Conservation (phyloP, 805 yeast species). For the Clavispora asparagi region DNA sequence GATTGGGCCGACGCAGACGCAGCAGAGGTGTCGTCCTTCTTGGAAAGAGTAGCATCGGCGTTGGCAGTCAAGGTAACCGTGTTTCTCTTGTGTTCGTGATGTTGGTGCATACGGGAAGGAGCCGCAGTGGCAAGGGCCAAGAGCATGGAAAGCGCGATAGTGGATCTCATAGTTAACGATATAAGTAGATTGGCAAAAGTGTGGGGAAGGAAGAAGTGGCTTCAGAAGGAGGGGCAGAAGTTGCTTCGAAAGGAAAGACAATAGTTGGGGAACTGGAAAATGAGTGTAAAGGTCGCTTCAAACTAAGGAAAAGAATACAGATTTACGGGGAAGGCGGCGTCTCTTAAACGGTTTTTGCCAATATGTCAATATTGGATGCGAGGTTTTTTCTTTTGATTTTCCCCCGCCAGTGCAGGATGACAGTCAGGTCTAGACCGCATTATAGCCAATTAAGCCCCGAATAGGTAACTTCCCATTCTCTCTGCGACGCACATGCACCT, state of each 20-base stretch:
- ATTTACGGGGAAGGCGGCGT: background rate
- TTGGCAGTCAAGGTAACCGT: conserved; percentile 31
- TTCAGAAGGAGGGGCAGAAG: background rate
- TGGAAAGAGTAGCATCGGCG: background rate
- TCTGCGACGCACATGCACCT: background rate
- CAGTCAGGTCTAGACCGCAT: background rate
- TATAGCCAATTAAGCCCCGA: background rate
- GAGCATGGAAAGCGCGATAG: conserved; percentile 11
- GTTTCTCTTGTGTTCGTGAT: conserved; percentile 39
- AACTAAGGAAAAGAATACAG: conserved; percentile 1
- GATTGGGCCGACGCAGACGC: conserved; percentile 1
- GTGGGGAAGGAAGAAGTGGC: background rate
- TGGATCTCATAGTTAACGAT: conserved; percentile 7
- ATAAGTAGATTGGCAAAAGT: too few species aligned
- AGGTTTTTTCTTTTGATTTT: background rate
- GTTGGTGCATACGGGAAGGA: conserved; percentile 23
- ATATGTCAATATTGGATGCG: background rate
- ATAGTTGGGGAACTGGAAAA: conserved; percentile 15
- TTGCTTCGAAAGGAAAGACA: conserved; percentile 20
- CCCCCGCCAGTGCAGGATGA: background rate
- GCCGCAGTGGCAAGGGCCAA: conserved; percentile 14
- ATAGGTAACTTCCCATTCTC: background rate
- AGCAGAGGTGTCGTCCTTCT: background rate
- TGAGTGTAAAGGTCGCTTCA: background rate
- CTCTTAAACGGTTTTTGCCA: background rate